Evolutionary conservation across 1,284 basidiomycete species (phyloP).

Genomic region (Malassezia japonica): DNA sequence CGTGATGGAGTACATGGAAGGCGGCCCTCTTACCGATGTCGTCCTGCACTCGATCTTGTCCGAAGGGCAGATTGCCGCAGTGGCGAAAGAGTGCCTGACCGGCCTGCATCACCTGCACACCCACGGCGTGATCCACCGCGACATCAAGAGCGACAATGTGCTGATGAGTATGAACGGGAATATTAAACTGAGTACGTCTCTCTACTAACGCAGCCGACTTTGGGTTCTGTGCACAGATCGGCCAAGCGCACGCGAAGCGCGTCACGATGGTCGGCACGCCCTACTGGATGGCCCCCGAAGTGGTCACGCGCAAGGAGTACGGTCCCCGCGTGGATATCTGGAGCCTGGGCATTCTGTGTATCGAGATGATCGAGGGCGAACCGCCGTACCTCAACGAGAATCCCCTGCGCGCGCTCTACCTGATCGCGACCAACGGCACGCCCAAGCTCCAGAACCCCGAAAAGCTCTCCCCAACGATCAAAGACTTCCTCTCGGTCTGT

Average conservation of each 20-base stretch:
- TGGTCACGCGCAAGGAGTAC: slow-evolving; percentile 95
- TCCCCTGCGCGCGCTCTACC: slow-evolving; percentile 83
- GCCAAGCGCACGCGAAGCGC: slow-evolving; percentile 80
- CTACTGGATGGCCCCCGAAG: slow-evolving; percentile 99
- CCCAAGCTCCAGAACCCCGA: slow-evolving; percentile 93
- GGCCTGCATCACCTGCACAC: slow-evolving; percentile 84
- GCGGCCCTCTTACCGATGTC: slow-evolving; percentile 77
- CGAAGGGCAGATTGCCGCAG: slow-evolving; percentile 80
- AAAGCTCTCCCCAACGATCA: slow-evolving; percentile 73
- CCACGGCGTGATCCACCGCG: slow-evolving; percentile 90
- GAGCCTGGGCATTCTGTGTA: slow-evolving; percentile 97
- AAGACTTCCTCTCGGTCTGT: slow-evolving; percentile 78
- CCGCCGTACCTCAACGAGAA: slow-evolving; percentile 96
- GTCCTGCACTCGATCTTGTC: slow-evolving; percentile 96
- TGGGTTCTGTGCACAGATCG: slow-evolving; percentile 95
- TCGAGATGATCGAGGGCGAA: slow-evolving; percentile 99
- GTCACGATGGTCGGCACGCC: slow-evolving; percentile 99
- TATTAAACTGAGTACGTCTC: slow-evolving; percentile 81
- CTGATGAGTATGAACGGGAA: slow-evolving; percentile 82
- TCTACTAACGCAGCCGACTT: slow-evolving; percentile 67
- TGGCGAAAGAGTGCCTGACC: slow-evolving; percentile 77
- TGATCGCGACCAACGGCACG: slow-evolving; percentile 97
- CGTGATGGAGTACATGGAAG: slow-evolving; percentile 99
- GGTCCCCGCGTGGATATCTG: slow-evolving; percentile 98
- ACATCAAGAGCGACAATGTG: slow-evolving; percentile 97